Conservation (phyloP, 495 filamentous ascomycete species). For the Aspergillus sparsus region DNA sequence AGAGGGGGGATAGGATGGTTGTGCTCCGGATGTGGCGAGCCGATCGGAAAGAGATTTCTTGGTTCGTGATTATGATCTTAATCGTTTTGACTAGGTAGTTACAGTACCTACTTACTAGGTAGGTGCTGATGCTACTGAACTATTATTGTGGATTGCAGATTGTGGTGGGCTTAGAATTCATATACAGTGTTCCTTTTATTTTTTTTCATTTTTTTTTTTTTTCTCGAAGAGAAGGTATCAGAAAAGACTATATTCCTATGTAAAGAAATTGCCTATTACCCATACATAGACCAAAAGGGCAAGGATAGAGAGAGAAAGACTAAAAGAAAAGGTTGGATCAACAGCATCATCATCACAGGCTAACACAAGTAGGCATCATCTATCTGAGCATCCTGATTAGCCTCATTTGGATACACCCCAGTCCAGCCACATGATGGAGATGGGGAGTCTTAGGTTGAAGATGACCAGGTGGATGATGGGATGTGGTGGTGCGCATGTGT, state of each 20-base stretch:
- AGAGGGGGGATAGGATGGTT: constrained; percentile 6
- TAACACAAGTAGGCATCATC: not conserved
- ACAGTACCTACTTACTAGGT: too few species aligned
- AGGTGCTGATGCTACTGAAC: too few species aligned
- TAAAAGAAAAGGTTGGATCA: not conserved
- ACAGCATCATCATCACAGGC: constrained; percentile 1
- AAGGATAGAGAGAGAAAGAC: not conserved
- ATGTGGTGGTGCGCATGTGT: not conserved
- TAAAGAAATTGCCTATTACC: not conserved
- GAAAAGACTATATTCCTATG: too few species aligned
- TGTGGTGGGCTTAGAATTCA: too few species aligned
- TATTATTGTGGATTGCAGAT: too few species aligned
- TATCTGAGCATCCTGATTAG: not conserved
- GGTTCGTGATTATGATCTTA: constrained; percentile 9
- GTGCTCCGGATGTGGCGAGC: constrained; percentile 26
- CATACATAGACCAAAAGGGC: not conserved
- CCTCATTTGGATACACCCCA: not conserved
- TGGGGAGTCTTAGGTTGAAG: not conserved
- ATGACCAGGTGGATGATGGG: constrained; percentile 2
- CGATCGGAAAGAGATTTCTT: constrained; percentile 23
- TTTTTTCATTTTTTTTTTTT: not conserved
- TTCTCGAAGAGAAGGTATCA: not conserved
- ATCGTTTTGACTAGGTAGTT: not conserved
- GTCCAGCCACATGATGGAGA: not conserved
- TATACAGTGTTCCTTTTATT: not conserved